Base-by-base conservation (phyloP, 805 yeast genomes). In the Scheffersomyces stipitis region DNA sequence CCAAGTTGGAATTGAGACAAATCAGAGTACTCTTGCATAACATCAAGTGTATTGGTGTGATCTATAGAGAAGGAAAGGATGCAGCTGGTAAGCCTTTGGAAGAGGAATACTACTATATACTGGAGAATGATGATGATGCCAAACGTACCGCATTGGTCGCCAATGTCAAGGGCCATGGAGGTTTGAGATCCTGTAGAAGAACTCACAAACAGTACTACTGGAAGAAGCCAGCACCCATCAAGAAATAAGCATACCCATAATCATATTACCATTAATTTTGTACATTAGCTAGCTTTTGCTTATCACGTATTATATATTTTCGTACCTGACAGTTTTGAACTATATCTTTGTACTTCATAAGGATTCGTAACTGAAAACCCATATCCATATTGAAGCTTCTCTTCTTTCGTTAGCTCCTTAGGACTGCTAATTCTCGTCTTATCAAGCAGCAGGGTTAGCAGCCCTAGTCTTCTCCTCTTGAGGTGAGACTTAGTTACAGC, bases 81-180 rank as follows among this genome's bases (percentile, higher is more conserved):
- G 97, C 98, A 3, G 95, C 96, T 2, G 99, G 98, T 8, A 88
- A 89, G 59, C 86, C 86, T 3, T 70, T 93, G 44, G 98, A 91
- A 48, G 95, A 88, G 58, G 97, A 93, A 58, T 93, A 87, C 56
- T 93, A 89, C 60, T 93, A 93, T 56, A 80, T 82, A 39, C 81
- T 89, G 3, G 98, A 89, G 48, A 75, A 80, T 31, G 99, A 93
- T 60, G 56, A 63, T 26, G 96, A 91, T 54, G 52, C 56, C 18
- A 80, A 80, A 32, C 80, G 99, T 56, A 80, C 78, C 28, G 61
- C 62, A 32, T 64, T 89, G 45, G 95, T 90, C 4, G 75, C 78
- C 34, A 81, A 85, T 30, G 66, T 88, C 36, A 85, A 87, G 56
- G 97, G 97, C 8, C 75, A 78, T 51, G 87, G 91, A 1, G 77